Evolutionary conservation across 2,329 filamentous ascomycete species (phyloP).

Genomic region (Zopfia rhizophila): DNA sequence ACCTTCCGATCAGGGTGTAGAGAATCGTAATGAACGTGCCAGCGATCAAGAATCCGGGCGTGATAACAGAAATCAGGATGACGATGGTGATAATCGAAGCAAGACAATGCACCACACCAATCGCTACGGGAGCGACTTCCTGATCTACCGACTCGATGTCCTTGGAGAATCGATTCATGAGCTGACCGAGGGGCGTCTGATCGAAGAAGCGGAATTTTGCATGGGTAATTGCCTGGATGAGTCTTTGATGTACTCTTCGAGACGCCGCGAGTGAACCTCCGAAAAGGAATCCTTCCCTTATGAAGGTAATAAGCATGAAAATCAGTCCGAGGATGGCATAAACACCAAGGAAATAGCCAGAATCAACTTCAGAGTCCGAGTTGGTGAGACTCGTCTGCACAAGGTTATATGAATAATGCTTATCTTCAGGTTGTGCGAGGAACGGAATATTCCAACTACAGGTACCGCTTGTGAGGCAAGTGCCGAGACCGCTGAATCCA

Average conservation of each 20-base stretch:
- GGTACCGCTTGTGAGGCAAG: conserved; percentile 61
- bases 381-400: conserved; percentile 54
- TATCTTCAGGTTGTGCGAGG: conserved; percentile 30
- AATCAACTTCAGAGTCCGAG: conserved; percentile 71
- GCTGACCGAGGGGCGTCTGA: conserved; percentile 90
- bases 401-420: conserved; percentile 47
- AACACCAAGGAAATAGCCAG: conserved; percentile 82
- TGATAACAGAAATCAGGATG: conserved; percentile 85
- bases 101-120: conserved; percentile 75
- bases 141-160: conserved; percentile 95
- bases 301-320: conserved; percentile 83
- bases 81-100: conserved; percentile 84
- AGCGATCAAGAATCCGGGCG: conserved; percentile 88
- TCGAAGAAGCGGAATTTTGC: conserved; percentile 99
- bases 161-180: conserved; percentile 99
- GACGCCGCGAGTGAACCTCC: conserved; percentile 91
- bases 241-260: conserved; percentile 78
- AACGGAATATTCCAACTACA: conserved; percentile 60
- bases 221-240: conserved; percentile 82
- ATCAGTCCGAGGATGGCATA: conserved; percentile 82
- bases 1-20: conserved; percentile 83
- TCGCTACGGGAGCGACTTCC: conserved; percentile 91
- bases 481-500: conserved; percentile 55
- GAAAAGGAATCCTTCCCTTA: conserved; percentile 89
- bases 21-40: conserved; percentile 84